Evolutionary conservation across 371 early-diverging fungal genomes (phyloP).

Genomic region (Mucor irregularis): DNA sequence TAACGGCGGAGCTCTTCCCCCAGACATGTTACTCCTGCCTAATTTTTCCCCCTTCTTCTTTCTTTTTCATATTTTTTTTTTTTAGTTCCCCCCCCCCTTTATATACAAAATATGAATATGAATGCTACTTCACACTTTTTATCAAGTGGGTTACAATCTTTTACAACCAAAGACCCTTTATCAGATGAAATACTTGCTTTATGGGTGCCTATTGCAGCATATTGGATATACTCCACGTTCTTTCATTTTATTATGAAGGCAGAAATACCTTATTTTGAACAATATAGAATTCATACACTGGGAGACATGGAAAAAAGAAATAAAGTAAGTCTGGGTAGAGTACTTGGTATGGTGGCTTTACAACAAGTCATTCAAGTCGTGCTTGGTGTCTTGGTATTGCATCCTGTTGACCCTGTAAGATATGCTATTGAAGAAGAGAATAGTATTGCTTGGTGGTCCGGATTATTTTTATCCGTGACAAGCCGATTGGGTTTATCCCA

Average conservation of each 20-base stretch:
- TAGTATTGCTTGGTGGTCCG: constrained; percentile 8
- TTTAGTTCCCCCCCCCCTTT: too few relatives aligned
- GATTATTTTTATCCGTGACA: constrained; percentile 35
- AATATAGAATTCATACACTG: constrained; percentile 71
- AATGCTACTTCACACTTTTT: constrained; percentile 7
- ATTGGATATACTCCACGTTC: constrained; percentile 71
- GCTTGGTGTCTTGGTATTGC: constrained; percentile 30
- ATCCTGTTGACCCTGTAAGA: constrained; percentile 22
- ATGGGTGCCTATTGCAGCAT: constrained; percentile 64
- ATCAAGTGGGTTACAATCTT: constrained; percentile 7
- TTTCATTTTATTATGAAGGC: constrained; percentile 62
- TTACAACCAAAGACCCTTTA: constrained; percentile 27
- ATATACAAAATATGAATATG: too few relatives aligned
- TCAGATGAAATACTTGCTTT: constrained; percentile 61
- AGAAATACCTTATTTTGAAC: constrained; percentile 65
- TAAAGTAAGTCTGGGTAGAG: constrained; percentile 57
- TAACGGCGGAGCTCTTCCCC: too few relatives aligned
- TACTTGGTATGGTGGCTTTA: constrained; percentile 55
- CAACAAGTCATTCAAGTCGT: constrained; percentile 58
- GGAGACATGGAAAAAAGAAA: constrained; percentile 63
- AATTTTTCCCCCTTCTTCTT: too few relatives aligned
- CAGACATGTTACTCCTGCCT: too few relatives aligned
- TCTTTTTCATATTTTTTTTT: background rate
- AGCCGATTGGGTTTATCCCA: constrained; percentile 58
- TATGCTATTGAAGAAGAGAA: constrained; percentile 16